These are phyloP conservation scores for Ophiocordyceps australis DNA, from an alignment of 2,329 filamentous ascomycete genomes.

Conservation along the genomic window DNA sequence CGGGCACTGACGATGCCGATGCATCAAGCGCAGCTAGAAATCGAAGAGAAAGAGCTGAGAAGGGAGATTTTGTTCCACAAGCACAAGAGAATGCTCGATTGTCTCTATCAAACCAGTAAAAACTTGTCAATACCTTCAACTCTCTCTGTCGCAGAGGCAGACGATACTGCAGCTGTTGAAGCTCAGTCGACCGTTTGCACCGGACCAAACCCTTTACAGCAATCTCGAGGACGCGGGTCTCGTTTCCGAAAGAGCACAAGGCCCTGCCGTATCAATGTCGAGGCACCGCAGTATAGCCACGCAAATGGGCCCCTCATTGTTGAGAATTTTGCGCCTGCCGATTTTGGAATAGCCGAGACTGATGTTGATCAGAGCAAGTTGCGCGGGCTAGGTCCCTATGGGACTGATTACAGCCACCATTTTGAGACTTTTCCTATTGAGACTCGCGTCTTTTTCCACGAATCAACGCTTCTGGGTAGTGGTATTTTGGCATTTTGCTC, in stretches of 20 bases:
- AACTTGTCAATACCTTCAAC: no score
- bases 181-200: background rate
- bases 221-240: slow-evolving; percentile 2
- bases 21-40: slow-evolving; percentile 39
- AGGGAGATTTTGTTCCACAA: slow-evolving; percentile 23
- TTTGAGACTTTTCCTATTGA: slow-evolving; percentile 45
- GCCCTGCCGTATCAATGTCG: slow-evolving; percentile 26
- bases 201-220: background rate
- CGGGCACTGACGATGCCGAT: no score
- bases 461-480: slow-evolving; percentile 37
- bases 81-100: slow-evolving; percentile 35
- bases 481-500: slow-evolving; percentile 25
- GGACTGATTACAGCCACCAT: slow-evolving; percentile 40
- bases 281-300: slow-evolving; percentile 31
- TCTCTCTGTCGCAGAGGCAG: no score
- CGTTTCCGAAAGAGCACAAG: slow-evolving; percentile 23
- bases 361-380: slow-evolving; percentile 14
- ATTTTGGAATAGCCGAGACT: slow-evolving; percentile 2
- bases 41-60: slow-evolving; percentile 15
- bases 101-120: slow-evolving; percentile 32
- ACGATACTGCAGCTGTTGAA: no score
- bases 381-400: slow-evolving; percentile 38
- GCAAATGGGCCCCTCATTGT: slow-evolving; percentile 30
- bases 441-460: slow-evolving; percentile 37
- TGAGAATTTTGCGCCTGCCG: slow-evolving; percentile 2